Evolutionary conservation across 148 eudicot species (phyloP), one percentile per base, ranked within the genome.

Genomic region (Persicaria maculosa): DNA sequence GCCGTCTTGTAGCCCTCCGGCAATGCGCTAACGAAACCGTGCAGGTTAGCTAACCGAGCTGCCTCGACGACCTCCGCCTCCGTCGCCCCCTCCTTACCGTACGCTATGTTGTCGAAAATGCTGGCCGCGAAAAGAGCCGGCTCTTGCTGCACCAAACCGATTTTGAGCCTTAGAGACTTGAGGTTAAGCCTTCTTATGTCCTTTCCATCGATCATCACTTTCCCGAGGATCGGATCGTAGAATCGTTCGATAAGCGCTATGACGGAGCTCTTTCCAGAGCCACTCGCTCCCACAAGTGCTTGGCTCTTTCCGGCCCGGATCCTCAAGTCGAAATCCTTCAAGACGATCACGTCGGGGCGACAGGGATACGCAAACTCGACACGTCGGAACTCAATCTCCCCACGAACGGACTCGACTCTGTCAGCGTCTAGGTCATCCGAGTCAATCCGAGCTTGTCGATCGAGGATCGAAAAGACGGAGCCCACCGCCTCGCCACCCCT

Each of bases 251-350:
- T 87, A 72, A 95, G 74, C 0, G 96, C 91, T 25, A 95, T 86
- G 19, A 90, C 97, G 0, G 98, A 92, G 68, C 98, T 95, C 85
- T 95, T 95, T 5, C 98, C 98, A 0, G 97, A 95, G 68, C 98
- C 98, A 57, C 98, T 94, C 4, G 97, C 93, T 43, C 98, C 98
- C 2, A 95, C 97, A 0, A 95, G 91, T 44, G 98, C 98, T 72
- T 95, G 98, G 80, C 98, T 95, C 74, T 87, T 97, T 6, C 98
- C 98, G 0, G 98, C 98, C 12, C 97, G 86, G 50, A 95, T 95
- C 58, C 97, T 81, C 4, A 92, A 90, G 83, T 75, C 92, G 47
- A 95, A 83, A 75, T 95, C 97, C 83, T 90, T 85, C 74, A 95
- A 92, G 36, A 95, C 91, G 3, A 82, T 74, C 3, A 92, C 84